phyloP scores from a whole-genome alignment of 108 stramenopile genomes.

The Cylindrotheca fusiformis region DNA sequence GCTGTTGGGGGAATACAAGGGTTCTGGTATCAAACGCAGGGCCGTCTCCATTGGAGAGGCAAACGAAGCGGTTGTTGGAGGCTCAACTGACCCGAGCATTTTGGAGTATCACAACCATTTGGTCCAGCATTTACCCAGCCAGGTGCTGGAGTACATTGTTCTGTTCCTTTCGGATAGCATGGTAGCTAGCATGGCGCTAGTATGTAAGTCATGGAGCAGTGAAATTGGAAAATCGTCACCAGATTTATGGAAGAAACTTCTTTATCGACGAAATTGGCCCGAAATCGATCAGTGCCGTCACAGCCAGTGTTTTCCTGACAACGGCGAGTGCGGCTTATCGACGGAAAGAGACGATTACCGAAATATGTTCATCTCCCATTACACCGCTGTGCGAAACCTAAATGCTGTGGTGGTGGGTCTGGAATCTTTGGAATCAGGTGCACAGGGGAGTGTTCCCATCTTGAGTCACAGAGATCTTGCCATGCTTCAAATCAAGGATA shows the following conservation, averaged over 20 bases:
- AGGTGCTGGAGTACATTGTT: slow-evolving; percentile 45
- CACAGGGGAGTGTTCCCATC: background rate
- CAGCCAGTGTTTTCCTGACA: background rate
- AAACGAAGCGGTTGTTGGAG: slow-evolving; percentile 3
- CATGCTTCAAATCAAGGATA: slow-evolving; percentile 16
- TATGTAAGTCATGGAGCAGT: slow-evolving; percentile 47
- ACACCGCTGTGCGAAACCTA: slow-evolving; percentile 33
- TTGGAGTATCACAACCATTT: background rate
- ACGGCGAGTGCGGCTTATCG: background rate
- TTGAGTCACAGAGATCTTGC: slow-evolving; percentile 35
- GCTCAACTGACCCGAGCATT: background rate
- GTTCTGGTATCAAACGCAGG: slow-evolving; percentile 10
- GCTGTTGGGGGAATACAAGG: background rate
- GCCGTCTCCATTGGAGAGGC: slow-evolving; percentile 14
- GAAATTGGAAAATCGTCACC: slow-evolving; percentile 53
- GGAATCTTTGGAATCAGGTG: slow-evolving; percentile 8
- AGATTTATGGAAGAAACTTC: slow-evolving; percentile 40
- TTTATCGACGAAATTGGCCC: slow-evolving; percentile 50
- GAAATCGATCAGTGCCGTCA: background rate
- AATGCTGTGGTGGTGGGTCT: slow-evolving; percentile 24
- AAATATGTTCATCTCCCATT: slow-evolving; percentile 34
- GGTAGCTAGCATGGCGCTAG: slow-evolving; percentile 29
- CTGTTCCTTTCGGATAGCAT: slow-evolving; percentile 40
- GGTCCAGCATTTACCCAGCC: slow-evolving; percentile 26
- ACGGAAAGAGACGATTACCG: slow-evolving; percentile 14